Evolutionary conservation across 2,329 filamentous ascomycete species (phyloP).

Genomic region (Claviceps humidiphila): DNA sequence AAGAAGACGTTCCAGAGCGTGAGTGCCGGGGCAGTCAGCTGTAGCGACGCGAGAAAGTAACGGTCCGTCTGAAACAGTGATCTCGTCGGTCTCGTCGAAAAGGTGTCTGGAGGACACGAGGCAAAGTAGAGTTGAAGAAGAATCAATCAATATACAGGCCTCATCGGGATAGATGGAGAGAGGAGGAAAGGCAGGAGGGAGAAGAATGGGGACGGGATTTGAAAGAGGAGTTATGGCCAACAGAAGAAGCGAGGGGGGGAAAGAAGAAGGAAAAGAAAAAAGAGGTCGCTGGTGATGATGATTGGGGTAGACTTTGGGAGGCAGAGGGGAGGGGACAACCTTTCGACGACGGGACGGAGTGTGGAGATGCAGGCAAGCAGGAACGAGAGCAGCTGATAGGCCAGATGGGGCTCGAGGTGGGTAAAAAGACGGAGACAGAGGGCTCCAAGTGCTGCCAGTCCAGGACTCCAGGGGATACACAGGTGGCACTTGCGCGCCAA

Average conservation of each 20-base stretch:
- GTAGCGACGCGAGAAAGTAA: background rate
- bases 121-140: constrained; percentile 15
- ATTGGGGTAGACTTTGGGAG: constrained; percentile 3
- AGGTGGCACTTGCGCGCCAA: background rate
- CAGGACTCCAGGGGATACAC: background rate
- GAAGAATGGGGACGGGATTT: constrained; percentile 7
- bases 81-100: background rate
- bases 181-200: constrained; percentile 5
- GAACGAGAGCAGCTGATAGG: constrained; percentile 1
- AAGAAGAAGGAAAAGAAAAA: constrained; percentile 12
- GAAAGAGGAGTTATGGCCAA: constrained; percentile 9
- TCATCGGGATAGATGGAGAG: constrained; percentile 14
- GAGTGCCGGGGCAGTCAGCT: background rate
- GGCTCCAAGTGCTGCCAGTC: background rate
- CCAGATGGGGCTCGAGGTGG: background rate
- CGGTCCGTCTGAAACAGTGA: constrained; percentile 2
- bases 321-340: background rate
- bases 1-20: background rate
- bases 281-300: constrained; percentile 12
- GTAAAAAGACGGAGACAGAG: background rate
- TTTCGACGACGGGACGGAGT: background rate
- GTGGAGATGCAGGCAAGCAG: background rate
- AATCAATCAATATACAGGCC: constrained; percentile 27
- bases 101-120: constrained; percentile 7
- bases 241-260: constrained; percentile 10